A percentile compares a stretch with the other conserved stretches of the same genome.
Evolutionary conservation across 345 rosid species (phyloP).

Genomic region (Eucalyptus shirleyi): DNA sequence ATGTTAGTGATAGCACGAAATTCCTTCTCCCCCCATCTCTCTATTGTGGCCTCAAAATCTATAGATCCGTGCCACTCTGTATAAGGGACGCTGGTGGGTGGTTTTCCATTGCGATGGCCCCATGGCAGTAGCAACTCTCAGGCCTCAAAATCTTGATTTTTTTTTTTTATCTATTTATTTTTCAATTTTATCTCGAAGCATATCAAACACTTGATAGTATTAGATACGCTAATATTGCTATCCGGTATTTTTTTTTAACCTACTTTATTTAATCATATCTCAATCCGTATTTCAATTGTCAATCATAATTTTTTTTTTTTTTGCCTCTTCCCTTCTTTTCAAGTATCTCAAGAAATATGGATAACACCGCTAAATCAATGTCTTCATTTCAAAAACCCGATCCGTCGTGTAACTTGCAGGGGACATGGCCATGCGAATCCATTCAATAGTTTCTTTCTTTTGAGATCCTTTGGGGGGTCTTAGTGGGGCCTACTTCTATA

Average conservation of each 20-base stretch:
- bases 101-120: neutral
- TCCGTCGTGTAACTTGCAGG: neutral
- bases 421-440: neutral
- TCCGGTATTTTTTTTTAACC: fast-evolving
- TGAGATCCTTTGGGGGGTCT: neutral
- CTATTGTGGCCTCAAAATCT: neutral
- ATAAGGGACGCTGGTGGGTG: neutral
- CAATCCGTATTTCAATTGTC: fast-evolving
- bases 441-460: neutral
- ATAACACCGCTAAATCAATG: fast-evolving
- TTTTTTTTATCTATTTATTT: neutral
- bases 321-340: neutral
- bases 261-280: neutral
- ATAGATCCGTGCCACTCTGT: neutral
- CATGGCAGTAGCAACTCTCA: neutral
- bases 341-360: no score
- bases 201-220: neutral
- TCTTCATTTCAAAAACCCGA: neutral
- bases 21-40: neutral
- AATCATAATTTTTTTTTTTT: no score
- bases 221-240: neutral
- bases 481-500: neutral
- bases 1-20: neutral
- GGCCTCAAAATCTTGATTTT: neutral
- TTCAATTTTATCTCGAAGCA: neutral